These are phyloP conservation scores for Leonotis leonurus DNA, from an alignment of 257 asterid genomes.

Conservation along the genomic window DNA sequence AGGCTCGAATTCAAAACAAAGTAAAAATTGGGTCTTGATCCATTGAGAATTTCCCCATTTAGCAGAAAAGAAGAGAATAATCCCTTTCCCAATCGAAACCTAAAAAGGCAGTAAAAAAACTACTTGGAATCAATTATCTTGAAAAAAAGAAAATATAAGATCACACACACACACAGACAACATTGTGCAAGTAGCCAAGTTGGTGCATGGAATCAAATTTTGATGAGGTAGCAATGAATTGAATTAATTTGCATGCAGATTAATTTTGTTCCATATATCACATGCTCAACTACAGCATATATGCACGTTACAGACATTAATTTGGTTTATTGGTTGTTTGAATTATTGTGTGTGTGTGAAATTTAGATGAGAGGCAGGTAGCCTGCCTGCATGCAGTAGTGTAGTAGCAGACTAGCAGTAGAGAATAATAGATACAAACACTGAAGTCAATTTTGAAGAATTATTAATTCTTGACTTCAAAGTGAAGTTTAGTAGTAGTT, in stretches of 20 bases:
- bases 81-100: slow-evolving; percentile 5
- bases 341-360: background rate
- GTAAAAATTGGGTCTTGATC: background rate
- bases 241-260: too few relatives aligned
- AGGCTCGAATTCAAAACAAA: background rate
- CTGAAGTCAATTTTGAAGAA: background rate
- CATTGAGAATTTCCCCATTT: slow-evolving; percentile 1
- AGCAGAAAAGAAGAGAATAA: slow-evolving; percentile 12
- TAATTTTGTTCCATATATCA: background rate
- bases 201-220: background rate
- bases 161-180: background rate
- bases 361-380: too few relatives aligned
- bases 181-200: slow-evolving; percentile 6
- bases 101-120: background rate
- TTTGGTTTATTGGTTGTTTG: slow-evolving; percentile 3
- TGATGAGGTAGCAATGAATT: too few relatives aligned
- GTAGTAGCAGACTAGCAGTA: too few relatives aligned
- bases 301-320: too few relatives aligned
- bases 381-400: too few relatives aligned
- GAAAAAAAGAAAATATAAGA: background rate
- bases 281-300: background rate
- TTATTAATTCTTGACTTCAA: slow-evolving; percentile 16
- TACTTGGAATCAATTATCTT: slow-evolving; percentile 1
- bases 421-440: too few relatives aligned
- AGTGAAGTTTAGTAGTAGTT: slow-evolving; percentile 1